Conservation (phyloP, 176 grass and related monocot species). For the Leersia perrieri region DNA sequence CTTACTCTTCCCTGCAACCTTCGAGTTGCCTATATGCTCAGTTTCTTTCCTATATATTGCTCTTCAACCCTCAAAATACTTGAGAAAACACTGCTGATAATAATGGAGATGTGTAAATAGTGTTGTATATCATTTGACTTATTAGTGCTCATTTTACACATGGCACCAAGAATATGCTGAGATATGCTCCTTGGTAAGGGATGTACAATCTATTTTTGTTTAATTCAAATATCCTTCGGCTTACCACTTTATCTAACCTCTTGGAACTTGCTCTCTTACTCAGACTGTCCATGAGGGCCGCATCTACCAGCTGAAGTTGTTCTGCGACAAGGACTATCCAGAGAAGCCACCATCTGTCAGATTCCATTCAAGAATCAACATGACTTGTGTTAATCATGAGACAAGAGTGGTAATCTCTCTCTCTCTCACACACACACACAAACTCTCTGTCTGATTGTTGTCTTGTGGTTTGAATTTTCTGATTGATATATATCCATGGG, state of each 20-base stretch:
- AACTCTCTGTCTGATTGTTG: background rate
- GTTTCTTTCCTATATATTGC: background rate
- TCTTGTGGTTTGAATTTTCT: background rate
- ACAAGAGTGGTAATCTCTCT: conserved; percentile 46
- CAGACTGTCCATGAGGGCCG: conserved; percentile 87
- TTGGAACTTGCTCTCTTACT: background rate
- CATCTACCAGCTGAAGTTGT: conserved; percentile 79
- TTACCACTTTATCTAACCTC: background rate
- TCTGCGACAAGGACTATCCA: conserved; percentile 84
- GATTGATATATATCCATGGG: background rate
- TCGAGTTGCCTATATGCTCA: background rate
- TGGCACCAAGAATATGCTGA: background rate
- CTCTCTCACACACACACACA: background rate
- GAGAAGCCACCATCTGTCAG: conserved; percentile 75
- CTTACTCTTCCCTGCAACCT: background rate
- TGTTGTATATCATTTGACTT: background rate
- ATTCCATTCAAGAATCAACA: conserved; percentile 79
- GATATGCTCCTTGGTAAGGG: background rate
- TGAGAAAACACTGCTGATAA: background rate
- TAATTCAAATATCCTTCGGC: background rate
- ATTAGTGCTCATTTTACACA: background rate
- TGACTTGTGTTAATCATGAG: conserved; percentile 73
- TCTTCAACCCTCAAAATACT: background rate
- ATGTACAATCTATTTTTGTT: background rate
- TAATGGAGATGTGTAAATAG: background rate